A percentile compares a stretch with the other conserved stretches of the same genome.
These are phyloP conservation scores for Leccinum fibrillosum DNA, from an alignment of 768 basidiomycete species.

Conservation along the genomic window DNA sequence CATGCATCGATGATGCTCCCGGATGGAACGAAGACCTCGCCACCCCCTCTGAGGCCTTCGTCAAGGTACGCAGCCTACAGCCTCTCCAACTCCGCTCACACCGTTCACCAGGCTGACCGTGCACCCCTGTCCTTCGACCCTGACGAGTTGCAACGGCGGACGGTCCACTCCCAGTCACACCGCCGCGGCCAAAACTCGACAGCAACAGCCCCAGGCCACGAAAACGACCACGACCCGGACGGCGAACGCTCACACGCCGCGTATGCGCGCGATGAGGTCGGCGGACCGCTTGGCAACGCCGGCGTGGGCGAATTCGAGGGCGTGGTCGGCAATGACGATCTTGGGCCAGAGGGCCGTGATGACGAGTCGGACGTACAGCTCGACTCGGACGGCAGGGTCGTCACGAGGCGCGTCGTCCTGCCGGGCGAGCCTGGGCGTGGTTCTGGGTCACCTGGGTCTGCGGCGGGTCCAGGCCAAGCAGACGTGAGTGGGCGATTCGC, in stretches of 20 bases:
- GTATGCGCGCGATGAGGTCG: conserved; percentile 27
- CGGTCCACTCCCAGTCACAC: conserved; percentile 15
- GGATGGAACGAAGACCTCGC: conserved; percentile 74
- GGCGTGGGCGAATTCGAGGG: conserved; percentile 32
- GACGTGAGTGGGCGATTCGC: conserved; percentile 11
- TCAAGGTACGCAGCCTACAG: conserved; percentile 45
- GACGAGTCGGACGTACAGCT: conserved; percentile 1
- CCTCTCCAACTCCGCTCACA: not conserved
- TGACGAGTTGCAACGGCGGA: conserved; percentile 22
- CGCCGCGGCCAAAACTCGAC: not conserved
- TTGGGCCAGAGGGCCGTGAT: conserved; percentile 21
- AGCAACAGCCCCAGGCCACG: too few species aligned
- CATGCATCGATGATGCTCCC: conserved; percentile 51
- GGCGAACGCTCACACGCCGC: conserved; percentile 22
- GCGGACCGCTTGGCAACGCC: conserved; percentile 26
- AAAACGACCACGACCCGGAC: conserved; percentile 10
- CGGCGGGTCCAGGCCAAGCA: conserved; percentile 7
- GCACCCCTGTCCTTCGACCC: conserved; percentile 7
- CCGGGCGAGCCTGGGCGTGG: not conserved
- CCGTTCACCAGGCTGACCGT: conserved; percentile 24
- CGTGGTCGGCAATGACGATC: conserved; percentile 27
- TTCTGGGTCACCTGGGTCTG: not conserved
- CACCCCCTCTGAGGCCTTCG: conserved; percentile 57
- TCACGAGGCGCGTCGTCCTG: conserved; percentile 14
- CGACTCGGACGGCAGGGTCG: conserved; percentile 24